Percentiles rank a stretch among this genome's conserved stretches.
Conservation (phyloP, 139 green algal genomes). For the Prasinococcaceae sp. region DNA sequence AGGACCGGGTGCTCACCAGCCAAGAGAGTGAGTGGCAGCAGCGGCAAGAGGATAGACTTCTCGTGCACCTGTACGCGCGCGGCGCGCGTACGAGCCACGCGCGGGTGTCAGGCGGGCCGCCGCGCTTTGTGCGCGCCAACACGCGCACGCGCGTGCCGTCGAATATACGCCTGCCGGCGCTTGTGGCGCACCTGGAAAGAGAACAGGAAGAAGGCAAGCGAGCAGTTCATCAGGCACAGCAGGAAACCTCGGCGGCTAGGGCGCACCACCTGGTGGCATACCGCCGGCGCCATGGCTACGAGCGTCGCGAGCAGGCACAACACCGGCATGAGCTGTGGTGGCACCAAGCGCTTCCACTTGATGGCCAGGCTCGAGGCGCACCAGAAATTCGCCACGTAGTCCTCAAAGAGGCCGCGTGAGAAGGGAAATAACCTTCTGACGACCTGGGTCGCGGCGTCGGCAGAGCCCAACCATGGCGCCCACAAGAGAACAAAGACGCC, state of each 20-base stretch:
- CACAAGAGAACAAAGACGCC: slow-evolving; percentile 60
- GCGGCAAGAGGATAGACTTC: slow-evolving; percentile 86
- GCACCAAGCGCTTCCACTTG: slow-evolving; percentile 67
- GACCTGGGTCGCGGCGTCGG: slow-evolving; percentile 9
- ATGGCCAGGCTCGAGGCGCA: slow-evolving; percentile 58
- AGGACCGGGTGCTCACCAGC: slow-evolving; percentile 31
- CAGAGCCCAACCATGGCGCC: slow-evolving; percentile 50
- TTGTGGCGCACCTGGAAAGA: slow-evolving; percentile 52
- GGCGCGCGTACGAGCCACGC: neutral
- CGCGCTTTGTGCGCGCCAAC: neutral
- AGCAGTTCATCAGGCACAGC: slow-evolving; percentile 57
- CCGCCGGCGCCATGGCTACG: slow-evolving; percentile 24
- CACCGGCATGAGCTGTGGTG: slow-evolving; percentile 24
- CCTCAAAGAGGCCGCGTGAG: slow-evolving; percentile 79
- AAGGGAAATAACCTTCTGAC: slow-evolving; percentile 66
- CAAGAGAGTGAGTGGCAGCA: slow-evolving; percentile 65
- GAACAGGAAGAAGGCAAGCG: slow-evolving; percentile 89
- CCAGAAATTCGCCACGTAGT: slow-evolving; percentile 98
- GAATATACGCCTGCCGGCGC: neutral
- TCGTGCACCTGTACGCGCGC: slow-evolving; percentile 74
- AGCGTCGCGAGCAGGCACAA: slow-evolving; percentile 49
- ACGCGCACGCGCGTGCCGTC: neutral
- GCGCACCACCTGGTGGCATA: slow-evolving; percentile 44
- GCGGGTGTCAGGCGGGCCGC: neutral
- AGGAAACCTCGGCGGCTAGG: slow-evolving; percentile 52